phyloP scores from a whole-genome alignment of 176 grass and related monocot species.

The Echinochloa phyllopogon region DNA sequence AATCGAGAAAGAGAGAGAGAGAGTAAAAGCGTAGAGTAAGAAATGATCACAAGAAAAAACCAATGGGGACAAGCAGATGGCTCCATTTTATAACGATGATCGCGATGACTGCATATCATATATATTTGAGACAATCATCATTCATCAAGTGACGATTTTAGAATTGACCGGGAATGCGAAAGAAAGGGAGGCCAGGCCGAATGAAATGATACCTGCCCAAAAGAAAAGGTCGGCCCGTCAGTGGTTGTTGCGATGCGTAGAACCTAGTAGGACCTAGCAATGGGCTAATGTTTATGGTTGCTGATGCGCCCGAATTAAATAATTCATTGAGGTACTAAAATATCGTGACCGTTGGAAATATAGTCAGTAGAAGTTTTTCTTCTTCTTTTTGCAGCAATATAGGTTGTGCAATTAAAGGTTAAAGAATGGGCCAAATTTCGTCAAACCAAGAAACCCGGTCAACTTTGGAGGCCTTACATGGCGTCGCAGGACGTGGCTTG shows the following conservation, averaged over 20 bases:
- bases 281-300: neutral
- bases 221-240: neutral
- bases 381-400: too few species aligned
- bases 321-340: too few species aligned
- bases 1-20: neutral
- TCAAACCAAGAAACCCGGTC: too few species aligned
- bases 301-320: neutral
- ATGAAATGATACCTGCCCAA: neutral
- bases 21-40: too few species aligned
- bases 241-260: neutral
- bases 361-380: too few species aligned
- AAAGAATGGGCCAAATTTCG: too few species aligned
- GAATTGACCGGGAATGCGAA: neutral
- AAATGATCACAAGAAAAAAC: neutral
- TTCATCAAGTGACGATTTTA: too few species aligned
- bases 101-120: neutral
- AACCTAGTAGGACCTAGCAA: neutral
- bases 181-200: neutral
- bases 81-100: conserved; percentile 12
- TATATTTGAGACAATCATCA: neutral
- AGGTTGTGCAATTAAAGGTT: too few species aligned
- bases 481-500: too few species aligned
- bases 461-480: too few species aligned
- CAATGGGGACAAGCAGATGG: neutral
- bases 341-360: too few species aligned